Evolutionary conservation across 2,329 filamentous ascomycete genomes (phyloP).

Genomic region (Hirsutella rhossiliensis): DNA sequence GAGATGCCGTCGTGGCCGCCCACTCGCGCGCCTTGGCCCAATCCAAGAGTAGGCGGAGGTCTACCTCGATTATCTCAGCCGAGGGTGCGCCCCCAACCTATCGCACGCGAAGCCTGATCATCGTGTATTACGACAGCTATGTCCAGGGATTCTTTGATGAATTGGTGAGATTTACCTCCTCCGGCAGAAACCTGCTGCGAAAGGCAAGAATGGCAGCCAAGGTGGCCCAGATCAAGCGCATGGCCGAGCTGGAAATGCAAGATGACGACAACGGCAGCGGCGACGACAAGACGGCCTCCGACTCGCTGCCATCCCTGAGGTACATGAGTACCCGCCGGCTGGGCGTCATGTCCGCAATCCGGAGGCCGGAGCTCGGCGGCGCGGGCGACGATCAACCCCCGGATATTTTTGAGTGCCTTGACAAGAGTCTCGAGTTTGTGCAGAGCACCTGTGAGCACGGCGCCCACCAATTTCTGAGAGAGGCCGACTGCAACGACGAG

Average conservation of each 20-base stretch:
- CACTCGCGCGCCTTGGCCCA: slow-evolving; percentile 33
- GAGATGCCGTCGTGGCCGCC: slow-evolving; percentile 32
- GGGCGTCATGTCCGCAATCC: slow-evolving; percentile 15
- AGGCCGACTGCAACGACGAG: slow-evolving; percentile 73
- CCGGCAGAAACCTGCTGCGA: slow-evolving; percentile 70
- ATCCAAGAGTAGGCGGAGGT: slow-evolving; percentile 36
- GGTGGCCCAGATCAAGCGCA: slow-evolving; percentile 51
- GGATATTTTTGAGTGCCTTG: slow-evolving; percentile 59
- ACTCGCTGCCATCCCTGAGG: slow-evolving; percentile 24
- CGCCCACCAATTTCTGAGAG: slow-evolving; percentile 79
- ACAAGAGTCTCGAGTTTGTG: slow-evolving; percentile 67
- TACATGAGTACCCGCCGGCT: slow-evolving; percentile 26
- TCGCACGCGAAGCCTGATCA: slow-evolving; percentile 62
- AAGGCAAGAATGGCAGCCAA: slow-evolving; percentile 78
- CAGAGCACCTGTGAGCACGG: slow-evolving; percentile 76
- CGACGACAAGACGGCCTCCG: slow-evolving; percentile 16
- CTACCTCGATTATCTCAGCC: slow-evolving; percentile 38
- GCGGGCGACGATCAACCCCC: slow-evolving; percentile 11
- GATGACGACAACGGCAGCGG: slow-evolving; percentile 31
- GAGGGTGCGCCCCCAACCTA: slow-evolving; percentile 42
- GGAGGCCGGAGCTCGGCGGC: slow-evolving; percentile 12
- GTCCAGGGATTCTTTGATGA: slow-evolving; percentile 75
- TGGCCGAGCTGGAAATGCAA: slow-evolving; percentile 47
- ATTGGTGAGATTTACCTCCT: slow-evolving; percentile 70
- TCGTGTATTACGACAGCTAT: slow-evolving; percentile 87